Conservation (phyloP, 306 rosid genomes). For the Pueraria montana region DNA sequence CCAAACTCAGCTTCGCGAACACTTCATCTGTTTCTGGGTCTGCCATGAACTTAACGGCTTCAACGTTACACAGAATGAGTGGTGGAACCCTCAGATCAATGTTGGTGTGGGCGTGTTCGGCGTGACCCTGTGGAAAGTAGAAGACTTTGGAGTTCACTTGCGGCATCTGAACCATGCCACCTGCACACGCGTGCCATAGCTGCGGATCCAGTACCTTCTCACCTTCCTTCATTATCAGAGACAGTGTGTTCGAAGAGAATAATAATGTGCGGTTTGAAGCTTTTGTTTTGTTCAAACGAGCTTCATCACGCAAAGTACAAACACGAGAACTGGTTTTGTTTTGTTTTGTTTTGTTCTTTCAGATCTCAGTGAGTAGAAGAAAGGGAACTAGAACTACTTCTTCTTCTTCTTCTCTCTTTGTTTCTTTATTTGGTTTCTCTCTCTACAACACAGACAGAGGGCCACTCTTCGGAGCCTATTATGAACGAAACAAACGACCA, state of each 20-base stretch:
- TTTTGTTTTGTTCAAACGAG: too few species aligned
- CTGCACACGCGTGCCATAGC: constrained; percentile 98
- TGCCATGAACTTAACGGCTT: constrained; percentile 75
- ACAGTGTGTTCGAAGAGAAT: background rate
- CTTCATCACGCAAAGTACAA: background rate
- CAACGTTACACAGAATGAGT: constrained; percentile 70
- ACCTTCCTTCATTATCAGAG: constrained; percentile 63
- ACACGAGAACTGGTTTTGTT: background rate
- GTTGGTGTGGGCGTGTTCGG: constrained; percentile 85
- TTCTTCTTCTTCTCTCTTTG: background rate
- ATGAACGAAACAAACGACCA: constrained; percentile 43
- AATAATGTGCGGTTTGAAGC: too few species aligned
- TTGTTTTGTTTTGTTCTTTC: background rate
- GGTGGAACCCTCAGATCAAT: constrained; percentile 75
- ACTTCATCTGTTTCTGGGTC: constrained; percentile 92
- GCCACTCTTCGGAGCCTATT: constrained; percentile 26
- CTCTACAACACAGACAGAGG: constrained; percentile 23
- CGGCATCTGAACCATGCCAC: constrained; percentile 95
- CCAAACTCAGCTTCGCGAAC: constrained; percentile 61
- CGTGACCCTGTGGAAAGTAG: constrained; percentile 97
- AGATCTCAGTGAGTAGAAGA: constrained; percentile 51
- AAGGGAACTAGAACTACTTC: background rate
- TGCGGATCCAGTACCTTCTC: constrained; percentile 87
- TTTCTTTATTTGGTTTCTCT: background rate
- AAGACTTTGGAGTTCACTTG: constrained; percentile 76